Percentiles rank a stretch among this genome's conserved stretches.
These are phyloP conservation scores for Daldinia sp. DNA, from an alignment of 2,329 filamentous ascomycete genomes.

Conservation along the genomic window DNA sequence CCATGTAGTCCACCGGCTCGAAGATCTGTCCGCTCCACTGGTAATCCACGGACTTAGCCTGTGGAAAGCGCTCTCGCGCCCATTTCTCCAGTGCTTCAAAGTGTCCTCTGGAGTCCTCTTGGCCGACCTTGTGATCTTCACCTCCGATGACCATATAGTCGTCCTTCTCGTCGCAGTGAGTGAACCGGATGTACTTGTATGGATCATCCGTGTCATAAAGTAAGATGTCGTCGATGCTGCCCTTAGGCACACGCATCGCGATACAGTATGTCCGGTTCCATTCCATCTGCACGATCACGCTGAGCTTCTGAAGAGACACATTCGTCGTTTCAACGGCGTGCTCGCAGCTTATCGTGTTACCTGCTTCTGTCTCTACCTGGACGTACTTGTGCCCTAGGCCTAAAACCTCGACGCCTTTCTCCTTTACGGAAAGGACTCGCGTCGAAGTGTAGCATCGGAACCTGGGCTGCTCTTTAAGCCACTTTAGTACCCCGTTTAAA, in stretches of 20 bases:
- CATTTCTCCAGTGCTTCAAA: conserved; percentile 65
- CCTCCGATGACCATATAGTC: conserved; percentile 69
- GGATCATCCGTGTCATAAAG: conserved; percentile 66
- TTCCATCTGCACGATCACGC: conserved; percentile 64
- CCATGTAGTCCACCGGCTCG: conserved; percentile 67
- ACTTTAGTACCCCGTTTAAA: conserved; percentile 63
- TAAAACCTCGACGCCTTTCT: conserved; percentile 61
- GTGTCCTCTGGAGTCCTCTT: conserved; percentile 59
- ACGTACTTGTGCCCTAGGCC: conserved; percentile 61
- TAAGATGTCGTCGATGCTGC: conserved; percentile 64
- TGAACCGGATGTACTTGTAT: conserved; percentile 68
- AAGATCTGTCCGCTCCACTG: conserved; percentile 69
- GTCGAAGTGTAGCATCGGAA: conserved; percentile 67
- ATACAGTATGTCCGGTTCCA: conserved; percentile 68
- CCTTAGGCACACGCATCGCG: conserved; percentile 65
- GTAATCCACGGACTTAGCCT: conserved; percentile 64
- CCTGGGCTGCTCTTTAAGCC: conserved; percentile 63
- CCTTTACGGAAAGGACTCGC: conserved; percentile 60
- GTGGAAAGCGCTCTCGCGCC: conserved; percentile 65
- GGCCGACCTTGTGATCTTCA: conserved; percentile 70
- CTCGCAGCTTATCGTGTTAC: conserved; percentile 60
- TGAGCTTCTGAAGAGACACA: conserved; percentile 67
- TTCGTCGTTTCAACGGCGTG: conserved; percentile 66
- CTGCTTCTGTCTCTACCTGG: conserved; percentile 59
- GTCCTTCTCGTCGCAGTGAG: conserved; percentile 63